phyloP scores from a whole-genome alignment of 2,329 filamentous ascomycete genomes.

The Ambrosiella xylebori region DNA sequence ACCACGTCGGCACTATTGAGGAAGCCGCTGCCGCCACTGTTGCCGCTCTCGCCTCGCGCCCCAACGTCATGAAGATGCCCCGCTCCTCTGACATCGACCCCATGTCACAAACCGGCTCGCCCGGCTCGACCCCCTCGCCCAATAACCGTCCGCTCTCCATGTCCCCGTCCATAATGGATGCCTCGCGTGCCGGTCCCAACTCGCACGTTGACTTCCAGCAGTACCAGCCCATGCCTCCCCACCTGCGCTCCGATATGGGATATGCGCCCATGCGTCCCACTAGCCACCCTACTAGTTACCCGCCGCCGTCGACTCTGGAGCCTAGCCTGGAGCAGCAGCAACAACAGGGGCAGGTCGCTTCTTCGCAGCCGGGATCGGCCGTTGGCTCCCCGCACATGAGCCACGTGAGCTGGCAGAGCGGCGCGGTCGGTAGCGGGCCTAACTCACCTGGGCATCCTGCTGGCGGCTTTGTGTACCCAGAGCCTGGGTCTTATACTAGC shows the following conservation, averaged over 20 bases:
- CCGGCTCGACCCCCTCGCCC: slow-evolving; percentile 66
- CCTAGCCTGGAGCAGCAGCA: slow-evolving; percentile 49
- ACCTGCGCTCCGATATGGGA: slow-evolving; percentile 62
- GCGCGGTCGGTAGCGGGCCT: background rate
- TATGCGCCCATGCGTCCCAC: slow-evolving; percentile 51
- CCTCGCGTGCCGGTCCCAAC: background rate
- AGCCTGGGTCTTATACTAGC: slow-evolving; percentile 56
- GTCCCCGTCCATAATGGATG: slow-evolving; percentile 45
- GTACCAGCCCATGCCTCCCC: slow-evolving; percentile 62
- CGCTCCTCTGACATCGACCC: slow-evolving; percentile 52
- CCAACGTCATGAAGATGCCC: slow-evolving; percentile 22
- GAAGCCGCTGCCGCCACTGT: slow-evolving; percentile 81
- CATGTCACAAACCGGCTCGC: slow-evolving; percentile 54
- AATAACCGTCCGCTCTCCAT: slow-evolving; percentile 63
- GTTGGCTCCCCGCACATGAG: slow-evolving; percentile 73
- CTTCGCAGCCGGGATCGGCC: slow-evolving; percentile 45
- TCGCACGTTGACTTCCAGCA: slow-evolving; percentile 38
- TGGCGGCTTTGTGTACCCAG: slow-evolving; percentile 53
- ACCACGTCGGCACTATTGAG: slow-evolving; percentile 87
- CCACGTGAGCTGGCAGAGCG: slow-evolving; percentile 56
- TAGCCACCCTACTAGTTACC: slow-evolving; percentile 69
- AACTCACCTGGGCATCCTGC: slow-evolving; percentile 48
- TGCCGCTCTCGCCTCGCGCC: slow-evolving; percentile 53
- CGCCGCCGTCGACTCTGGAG: slow-evolving; percentile 64
- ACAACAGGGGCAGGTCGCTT: slow-evolving; percentile 29